Percentiles rank a stretch among this genome's conserved stretches.
Evolutionary conservation across 2,329 filamentous ascomycete genomes (phyloP).

Genomic region (Celoporthe dispersa): DNA sequence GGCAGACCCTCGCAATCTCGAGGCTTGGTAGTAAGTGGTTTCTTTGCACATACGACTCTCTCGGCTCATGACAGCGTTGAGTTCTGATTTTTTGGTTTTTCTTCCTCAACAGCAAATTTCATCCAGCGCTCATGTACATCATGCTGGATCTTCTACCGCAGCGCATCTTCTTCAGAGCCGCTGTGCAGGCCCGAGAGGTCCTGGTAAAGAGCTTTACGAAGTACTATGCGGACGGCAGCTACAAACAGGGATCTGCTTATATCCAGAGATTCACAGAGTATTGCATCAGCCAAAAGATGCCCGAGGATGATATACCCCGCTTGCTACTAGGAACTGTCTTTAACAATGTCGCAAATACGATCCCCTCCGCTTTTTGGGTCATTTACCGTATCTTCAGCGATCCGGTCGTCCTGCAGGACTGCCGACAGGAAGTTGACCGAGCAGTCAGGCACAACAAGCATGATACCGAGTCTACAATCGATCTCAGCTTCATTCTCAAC

Average conservation of each 20-base stretch:
- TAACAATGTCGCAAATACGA: slow-evolving; percentile 22
- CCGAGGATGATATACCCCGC: slow-evolving; percentile 3
- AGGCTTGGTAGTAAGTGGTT: slow-evolving; percentile 23
- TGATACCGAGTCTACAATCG: neutral
- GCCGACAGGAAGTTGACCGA: slow-evolving; percentile 5
- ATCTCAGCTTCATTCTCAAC: slow-evolving; percentile 12
- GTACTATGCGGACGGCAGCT: slow-evolving; percentile 23
- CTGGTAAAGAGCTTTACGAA: slow-evolving; percentile 19
- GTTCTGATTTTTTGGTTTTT: too few relatives aligned
- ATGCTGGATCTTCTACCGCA: slow-evolving; percentile 30
- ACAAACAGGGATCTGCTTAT: slow-evolving; percentile 26
- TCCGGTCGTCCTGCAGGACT: neutral
- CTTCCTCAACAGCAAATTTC: slow-evolving; percentile 19
- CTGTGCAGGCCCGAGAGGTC: neutral
- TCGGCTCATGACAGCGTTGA: too few relatives aligned
- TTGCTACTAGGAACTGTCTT: slow-evolving; percentile 20
- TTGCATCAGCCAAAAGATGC: slow-evolving; percentile 20
- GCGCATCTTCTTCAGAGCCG: slow-evolving; percentile 24
- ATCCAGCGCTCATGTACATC: slow-evolving; percentile 31
- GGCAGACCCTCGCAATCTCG: slow-evolving; percentile 20
- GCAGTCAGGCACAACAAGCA: neutral
- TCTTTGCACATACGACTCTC: too few relatives aligned
- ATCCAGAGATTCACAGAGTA: slow-evolving; percentile 26
- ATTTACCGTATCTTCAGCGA: slow-evolving; percentile 26
- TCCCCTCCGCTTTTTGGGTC: slow-evolving; percentile 22